phyloP scores from a whole-genome alignment of 306 rosid genomes.

The Quercus suber region DNA sequence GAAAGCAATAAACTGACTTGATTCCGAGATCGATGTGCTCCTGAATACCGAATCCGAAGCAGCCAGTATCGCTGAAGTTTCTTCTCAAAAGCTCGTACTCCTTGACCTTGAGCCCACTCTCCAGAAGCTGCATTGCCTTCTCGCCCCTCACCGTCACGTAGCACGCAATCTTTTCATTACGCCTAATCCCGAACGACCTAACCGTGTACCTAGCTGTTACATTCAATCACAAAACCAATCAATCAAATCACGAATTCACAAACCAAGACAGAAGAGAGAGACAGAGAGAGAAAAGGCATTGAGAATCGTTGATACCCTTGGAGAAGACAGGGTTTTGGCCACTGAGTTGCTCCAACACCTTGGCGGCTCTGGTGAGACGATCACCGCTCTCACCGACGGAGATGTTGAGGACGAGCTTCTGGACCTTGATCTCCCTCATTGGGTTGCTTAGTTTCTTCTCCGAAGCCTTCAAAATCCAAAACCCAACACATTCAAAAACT shows the following conservation, averaged over 20 bases:
- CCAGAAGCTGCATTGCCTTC: constrained; percentile 85
- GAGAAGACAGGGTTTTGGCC: constrained; percentile 27
- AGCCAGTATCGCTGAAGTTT: constrained; percentile 84
- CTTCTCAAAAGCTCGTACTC: constrained; percentile 73
- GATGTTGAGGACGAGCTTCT: constrained; percentile 76
- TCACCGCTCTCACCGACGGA: constrained; percentile 87
- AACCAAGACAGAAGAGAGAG: too few relatives aligned
- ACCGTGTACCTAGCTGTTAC: constrained; percentile 72
- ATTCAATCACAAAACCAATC: not conserved
- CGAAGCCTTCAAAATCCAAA: constrained; percentile 27
- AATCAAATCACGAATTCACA: not conserved
- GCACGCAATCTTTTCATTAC: constrained; percentile 90
- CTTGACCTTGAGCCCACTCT: constrained; percentile 81
- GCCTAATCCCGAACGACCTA: constrained; percentile 71
- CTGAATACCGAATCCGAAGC: constrained; percentile 89
- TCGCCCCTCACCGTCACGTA: constrained; percentile 84
- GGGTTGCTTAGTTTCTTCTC: constrained; percentile 74
- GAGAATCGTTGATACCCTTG: constrained; percentile 7
- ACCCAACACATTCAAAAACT: not conserved
- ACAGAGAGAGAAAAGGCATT: too few relatives aligned
- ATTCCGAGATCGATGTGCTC: constrained; percentile 86
- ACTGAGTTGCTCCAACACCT: constrained; percentile 38
- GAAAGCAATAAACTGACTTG: constrained; percentile 42
- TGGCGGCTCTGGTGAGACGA: constrained; percentile 77
- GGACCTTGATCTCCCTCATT: constrained; percentile 80